Evolutionary conservation across 2,329 filamentous ascomycete species (phyloP).

Genomic region (Phialocephala sp.): DNA sequence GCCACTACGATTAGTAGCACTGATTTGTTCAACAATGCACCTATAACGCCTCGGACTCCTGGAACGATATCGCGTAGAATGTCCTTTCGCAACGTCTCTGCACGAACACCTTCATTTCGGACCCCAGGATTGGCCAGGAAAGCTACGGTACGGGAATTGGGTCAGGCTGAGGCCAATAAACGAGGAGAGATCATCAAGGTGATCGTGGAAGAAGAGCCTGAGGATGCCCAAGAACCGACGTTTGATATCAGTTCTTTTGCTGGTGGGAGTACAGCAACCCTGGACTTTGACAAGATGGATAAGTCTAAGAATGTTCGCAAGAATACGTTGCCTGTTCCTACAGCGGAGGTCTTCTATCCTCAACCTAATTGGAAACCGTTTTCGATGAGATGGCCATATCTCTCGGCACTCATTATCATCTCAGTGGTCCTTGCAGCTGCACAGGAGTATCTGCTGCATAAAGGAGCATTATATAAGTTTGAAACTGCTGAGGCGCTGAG

Average conservation of each 20-base stretch:
- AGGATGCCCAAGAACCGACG: constrained; percentile 12
- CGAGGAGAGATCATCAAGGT: constrained; percentile 65
- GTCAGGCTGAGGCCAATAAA: constrained; percentile 64
- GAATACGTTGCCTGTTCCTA: constrained; percentile 39
- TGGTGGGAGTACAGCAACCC: constrained; percentile 28
- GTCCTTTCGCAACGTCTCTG: constrained; percentile 23
- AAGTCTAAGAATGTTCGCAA: constrained; percentile 33
- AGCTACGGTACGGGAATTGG: constrained; percentile 55
- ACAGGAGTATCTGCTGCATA: constrained; percentile 61
- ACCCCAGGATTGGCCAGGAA: constrained; percentile 38
- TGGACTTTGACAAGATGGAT: constrained; percentile 31
- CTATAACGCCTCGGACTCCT: constrained; percentile 23
- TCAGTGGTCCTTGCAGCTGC: constrained; percentile 57
- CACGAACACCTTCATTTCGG: constrained; percentile 33
- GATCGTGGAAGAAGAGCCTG: constrained; percentile 51
- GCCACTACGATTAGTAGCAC: constrained; percentile 54
- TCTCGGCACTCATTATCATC: constrained; percentile 57
- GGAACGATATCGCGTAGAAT: constrained; percentile 26
- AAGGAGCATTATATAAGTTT: constrained; percentile 52
- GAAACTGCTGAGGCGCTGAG: constrained; percentile 55
- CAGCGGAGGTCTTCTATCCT: constrained; percentile 61
- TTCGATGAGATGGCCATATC: constrained; percentile 67
- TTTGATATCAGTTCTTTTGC: constrained; percentile 40
- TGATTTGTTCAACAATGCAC: constrained; percentile 51
- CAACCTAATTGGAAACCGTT: constrained; percentile 71